These are phyloP conservation scores for Plectosphaerella sp. DNA, from an alignment of 2,329 filamentous ascomycete genomes.

Conservation along the genomic window DNA sequence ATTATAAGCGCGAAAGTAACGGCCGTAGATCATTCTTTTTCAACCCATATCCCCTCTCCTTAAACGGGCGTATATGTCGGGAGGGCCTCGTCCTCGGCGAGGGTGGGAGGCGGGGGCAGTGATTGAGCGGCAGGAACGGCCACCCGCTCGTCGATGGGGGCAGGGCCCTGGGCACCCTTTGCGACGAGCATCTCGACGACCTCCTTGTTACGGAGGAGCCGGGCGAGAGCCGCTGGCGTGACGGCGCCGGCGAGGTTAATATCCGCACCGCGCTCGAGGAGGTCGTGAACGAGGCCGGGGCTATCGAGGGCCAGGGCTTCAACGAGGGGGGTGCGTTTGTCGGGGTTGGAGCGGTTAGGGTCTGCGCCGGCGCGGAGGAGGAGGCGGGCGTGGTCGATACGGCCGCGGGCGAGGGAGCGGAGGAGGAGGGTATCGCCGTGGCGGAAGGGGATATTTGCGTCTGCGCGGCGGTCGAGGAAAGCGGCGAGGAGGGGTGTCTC, in stretches of 20 bases:
- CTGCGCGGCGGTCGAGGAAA: conserved; percentile 11
- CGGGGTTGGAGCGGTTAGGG: conserved; percentile 15
- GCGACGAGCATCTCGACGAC: conserved; percentile 5
- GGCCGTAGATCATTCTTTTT: no score
- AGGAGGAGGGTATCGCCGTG: conserved; percentile 18
- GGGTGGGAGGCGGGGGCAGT: no score
- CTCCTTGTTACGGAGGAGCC: conserved; percentile 4
- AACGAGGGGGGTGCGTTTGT: conserved; percentile 9
- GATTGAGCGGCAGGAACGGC: no score
- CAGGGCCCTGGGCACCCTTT: conserved; percentile 6
- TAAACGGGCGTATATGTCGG: no score
- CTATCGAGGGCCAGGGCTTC: conserved; percentile 18
- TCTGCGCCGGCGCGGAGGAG: conserved; percentile 27
- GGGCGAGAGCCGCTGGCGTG: conserved; percentile 6
- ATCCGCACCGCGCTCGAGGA: conserved; percentile 12
- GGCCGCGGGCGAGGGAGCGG: conserved; percentile 21
- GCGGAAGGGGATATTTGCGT: conserved; percentile 9
- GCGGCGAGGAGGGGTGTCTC: conserved; percentile 7
- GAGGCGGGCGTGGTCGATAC: conserved; percentile 15
- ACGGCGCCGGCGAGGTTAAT: conserved; percentile 9
- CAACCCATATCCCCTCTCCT: no score
- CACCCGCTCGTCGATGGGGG: no score
- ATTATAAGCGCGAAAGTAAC: no score
- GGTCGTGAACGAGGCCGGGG: conserved; percentile 4
- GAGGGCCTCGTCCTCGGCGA: no score